Percentiles rank a stretch among this genome's conserved stretches.
These are phyloP conservation scores for Primulina huaijiensis DNA, from an alignment of 257 asterid species.

Conservation along the genomic window DNA sequence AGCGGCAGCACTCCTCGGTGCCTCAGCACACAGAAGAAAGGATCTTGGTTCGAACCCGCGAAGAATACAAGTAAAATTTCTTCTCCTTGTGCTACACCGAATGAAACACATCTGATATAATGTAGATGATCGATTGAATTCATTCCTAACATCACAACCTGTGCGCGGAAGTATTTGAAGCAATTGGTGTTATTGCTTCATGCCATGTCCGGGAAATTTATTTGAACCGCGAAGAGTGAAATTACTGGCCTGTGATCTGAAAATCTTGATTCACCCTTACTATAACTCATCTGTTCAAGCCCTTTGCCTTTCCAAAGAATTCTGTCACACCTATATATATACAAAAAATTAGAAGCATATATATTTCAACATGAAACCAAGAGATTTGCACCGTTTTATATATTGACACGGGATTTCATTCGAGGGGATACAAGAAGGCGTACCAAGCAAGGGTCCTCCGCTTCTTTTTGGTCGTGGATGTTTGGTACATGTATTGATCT, in stretches of 20 bases:
- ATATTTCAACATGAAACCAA: too few relatives aligned
- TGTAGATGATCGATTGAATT: too few relatives aligned
- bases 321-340: constrained; percentile 72
- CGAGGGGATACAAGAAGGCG: background rate
- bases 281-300: constrained; percentile 60
- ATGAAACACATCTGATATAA: too few relatives aligned
- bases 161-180: too few relatives aligned
- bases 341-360: background rate
- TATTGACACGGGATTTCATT: too few relatives aligned
- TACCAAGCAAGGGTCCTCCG: constrained; percentile 92
- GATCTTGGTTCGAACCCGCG: too few relatives aligned
- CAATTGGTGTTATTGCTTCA: background rate
- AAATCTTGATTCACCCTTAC: constrained; percentile 72
- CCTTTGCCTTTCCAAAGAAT: constrained; percentile 92
- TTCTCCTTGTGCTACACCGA: too few relatives aligned
- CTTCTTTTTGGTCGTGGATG: constrained; percentile 47
- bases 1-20: too few relatives aligned
- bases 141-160: too few relatives aligned
- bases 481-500: constrained; percentile 52
- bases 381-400: too few relatives aligned
- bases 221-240: constrained; percentile 55
- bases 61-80: too few relatives aligned
- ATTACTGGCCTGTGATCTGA: constrained; percentile 90
- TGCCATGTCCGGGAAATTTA: constrained; percentile 30
- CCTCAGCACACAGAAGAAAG: too few relatives aligned